phyloP scores from a whole-genome alignment of 1,284 basidiomycete species.

The Pseudozyma tsukubaensis region DNA sequence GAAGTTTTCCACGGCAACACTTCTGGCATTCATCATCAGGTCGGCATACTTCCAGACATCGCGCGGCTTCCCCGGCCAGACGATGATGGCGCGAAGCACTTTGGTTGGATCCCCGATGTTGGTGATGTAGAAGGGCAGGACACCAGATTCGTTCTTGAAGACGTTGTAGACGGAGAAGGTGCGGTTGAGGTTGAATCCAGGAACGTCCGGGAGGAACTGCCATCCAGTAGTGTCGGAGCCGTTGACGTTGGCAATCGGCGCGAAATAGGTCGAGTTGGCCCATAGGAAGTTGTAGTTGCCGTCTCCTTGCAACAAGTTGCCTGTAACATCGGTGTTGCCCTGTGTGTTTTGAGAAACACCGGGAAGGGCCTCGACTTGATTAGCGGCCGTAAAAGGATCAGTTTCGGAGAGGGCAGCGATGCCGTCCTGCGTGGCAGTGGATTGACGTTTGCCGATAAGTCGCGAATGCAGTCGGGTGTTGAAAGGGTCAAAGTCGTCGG shows the following conservation, averaged over 20 bases:
- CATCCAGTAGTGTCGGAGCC: constrained; percentile 70
- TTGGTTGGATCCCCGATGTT: constrained; percentile 32
- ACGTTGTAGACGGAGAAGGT: constrained; percentile 38
- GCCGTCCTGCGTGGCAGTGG: constrained; percentile 9
- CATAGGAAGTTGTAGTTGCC: constrained; percentile 35
- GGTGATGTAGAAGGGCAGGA: constrained; percentile 59
- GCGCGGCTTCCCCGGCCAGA: constrained; percentile 57
- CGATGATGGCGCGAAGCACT: constrained; percentile 49
- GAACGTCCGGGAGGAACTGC: constrained; percentile 31
- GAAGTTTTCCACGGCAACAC: constrained; percentile 36
- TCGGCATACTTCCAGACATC: constrained; percentile 63
- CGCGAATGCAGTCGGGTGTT: not conserved
- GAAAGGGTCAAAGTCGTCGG: constrained; percentile 8
- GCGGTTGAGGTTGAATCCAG: constrained; percentile 47
- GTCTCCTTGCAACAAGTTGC: constrained; percentile 38
- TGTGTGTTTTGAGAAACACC: constrained; percentile 22
- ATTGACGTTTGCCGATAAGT: constrained; percentile 22
- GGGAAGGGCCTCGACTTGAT: constrained; percentile 29
- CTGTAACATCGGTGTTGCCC: constrained; percentile 25
- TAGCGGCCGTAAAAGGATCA: constrained; percentile 31
- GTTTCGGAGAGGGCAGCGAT: constrained; percentile 24
- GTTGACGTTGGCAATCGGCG: constrained; percentile 22
- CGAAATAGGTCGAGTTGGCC: constrained; percentile 27
- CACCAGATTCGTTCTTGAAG: constrained; percentile 39
- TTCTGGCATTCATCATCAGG: constrained; percentile 52